Evolutionary conservation across 2,329 filamentous ascomycete genomes (phyloP), one percentile per base, ranked within the genome.

Genomic region (Verticillium nubilum): DNA sequence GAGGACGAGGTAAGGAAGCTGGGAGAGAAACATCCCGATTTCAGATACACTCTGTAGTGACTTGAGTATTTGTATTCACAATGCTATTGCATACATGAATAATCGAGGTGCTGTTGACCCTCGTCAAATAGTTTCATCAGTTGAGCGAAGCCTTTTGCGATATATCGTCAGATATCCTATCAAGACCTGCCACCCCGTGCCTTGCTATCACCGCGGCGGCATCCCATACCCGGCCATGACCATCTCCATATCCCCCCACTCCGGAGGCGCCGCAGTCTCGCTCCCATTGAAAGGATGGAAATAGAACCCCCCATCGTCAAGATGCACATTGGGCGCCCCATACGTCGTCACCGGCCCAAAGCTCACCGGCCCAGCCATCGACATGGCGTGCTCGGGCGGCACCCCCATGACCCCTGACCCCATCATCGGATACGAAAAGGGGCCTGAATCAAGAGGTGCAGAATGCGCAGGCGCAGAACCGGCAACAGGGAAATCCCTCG

Each of bases 11-110:
- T 70, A 52, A 65, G 69, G 50, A 75, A 73, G 60, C 65, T 76
- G 25, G 75, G 74, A 3, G 74, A 75, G 61, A 72, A 70, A 57
- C 72, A 76, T 66, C 73, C 73, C 13, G 65, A 65, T 42, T 76
- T 74, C 66, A 63, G 70, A 47, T 76, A 73, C 62, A 72, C 70
- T 10, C 33, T 61, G 35, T 62, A 57, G 26, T n/a, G 4, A 31
- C 29, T 9, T 13, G n/a, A 9, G 29, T 13, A 2, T 31, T 2
- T 13, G 29, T 10, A 31, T 31, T 31, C 29, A 31, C 2, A 31
- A 13, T 3, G 29, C 29, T 31, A 19, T 42, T 42, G 7, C 2
- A 42, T 19, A 7, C 35, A 42, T 31, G 29, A 31, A 19, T 17
- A 19, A 7, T 6, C 19, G 42, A 50, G 33, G 42, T 50, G 12